Evolutionary conservation across 169 alveolate species (phyloP), one percentile per base, ranked within the genome.

Genomic region (Amoebophrya sp.): DNA sequence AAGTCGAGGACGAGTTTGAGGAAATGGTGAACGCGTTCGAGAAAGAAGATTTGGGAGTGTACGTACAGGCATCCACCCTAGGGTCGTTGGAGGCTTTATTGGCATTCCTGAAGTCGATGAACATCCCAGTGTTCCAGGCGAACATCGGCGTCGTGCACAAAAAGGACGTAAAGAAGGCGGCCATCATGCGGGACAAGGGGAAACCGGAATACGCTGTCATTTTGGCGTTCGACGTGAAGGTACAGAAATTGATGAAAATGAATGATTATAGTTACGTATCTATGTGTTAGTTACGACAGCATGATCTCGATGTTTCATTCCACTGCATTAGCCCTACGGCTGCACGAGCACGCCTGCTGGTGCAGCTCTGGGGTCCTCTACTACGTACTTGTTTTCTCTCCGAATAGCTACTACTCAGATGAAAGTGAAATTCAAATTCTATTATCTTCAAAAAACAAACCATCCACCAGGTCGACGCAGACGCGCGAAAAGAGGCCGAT

Each of bases 21-120:
- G 94, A 95, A 41, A 99, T 98, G 89, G 96, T 98, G 93, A 96
- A 98, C 23, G 96, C 97, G 39, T 97, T 98, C 47, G 97, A 97
- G 91, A 98, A 97, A 90, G 96, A 35, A 3, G 89, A 23, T 32
- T 25, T 77, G 39, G 89, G 89, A 1, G 40, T 99, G 55, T 98
- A 98, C 95, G 99, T 99, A 77, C 98, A 97, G 97, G 99, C 99
- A 12, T 96, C 99, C 77, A 99, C 99, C 53, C 95, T 99, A 77
- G 99, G 99, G 25, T 97, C 99, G 0, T 95, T 99, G 66, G 99
- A 99, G 96, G 99, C 99, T 23, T 95, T 99, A 38, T 96, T 99
- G 53, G 98, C 97, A 38, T 99, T 97, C 96, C 96, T 99, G 89
- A 97, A 97, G 90, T 89, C 77, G 38, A 29, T 91, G 83, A 33